Percentiles rank a stretch among this genome's conserved stretches.
phyloP scores from a whole-genome alignment of 1,139 yeast genomes.

The Taphrina betulina region DNA sequence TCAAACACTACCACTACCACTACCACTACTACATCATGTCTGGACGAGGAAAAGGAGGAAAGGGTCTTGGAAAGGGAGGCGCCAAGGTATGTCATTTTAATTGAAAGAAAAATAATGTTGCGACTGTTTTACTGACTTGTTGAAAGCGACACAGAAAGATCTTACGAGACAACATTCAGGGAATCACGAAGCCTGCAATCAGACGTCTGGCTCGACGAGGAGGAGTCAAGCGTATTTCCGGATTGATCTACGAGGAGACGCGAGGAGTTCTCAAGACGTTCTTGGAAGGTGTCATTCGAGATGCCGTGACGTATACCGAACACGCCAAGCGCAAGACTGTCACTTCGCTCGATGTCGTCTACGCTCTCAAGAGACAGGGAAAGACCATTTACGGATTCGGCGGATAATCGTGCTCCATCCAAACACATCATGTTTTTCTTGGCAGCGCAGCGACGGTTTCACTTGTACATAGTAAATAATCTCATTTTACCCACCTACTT shows the following conservation, averaged over 20 bases:
- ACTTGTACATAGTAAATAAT: background rate
- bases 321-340: slow-evolving; percentile 99
- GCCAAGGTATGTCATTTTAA: slow-evolving; percentile 35
- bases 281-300: slow-evolving; percentile 96
- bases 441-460: no score
- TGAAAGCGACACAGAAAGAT: slow-evolving; percentile 99
- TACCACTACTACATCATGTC: slow-evolving; percentile 19
- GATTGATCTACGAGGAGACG: slow-evolving; percentile 97
- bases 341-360: slow-evolving; percentile 96
- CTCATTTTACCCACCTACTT: background rate
- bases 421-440: no score
- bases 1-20: slow-evolving; percentile 1
- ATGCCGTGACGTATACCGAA: slow-evolving; percentile 98
- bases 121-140: slow-evolving; percentile 7
- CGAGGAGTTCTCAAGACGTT: slow-evolving; percentile 94
- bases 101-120: background rate
- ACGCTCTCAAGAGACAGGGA: slow-evolving; percentile 99
- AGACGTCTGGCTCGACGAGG: slow-evolving; percentile 99
- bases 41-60: slow-evolving; percentile 84
- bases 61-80: slow-evolving; percentile 89
- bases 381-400: slow-evolving; percentile 99
- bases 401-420: slow-evolving; percentile 65
- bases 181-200: slow-evolving; percentile 99
- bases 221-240: slow-evolving; percentile 99
- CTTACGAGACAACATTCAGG: slow-evolving; percentile 98